Percentiles rank a stretch among this genome's conserved stretches.
Conservation (phyloP, 2,329 filamentous ascomycete species). For the Pestalotiopsis sp. region DNA sequence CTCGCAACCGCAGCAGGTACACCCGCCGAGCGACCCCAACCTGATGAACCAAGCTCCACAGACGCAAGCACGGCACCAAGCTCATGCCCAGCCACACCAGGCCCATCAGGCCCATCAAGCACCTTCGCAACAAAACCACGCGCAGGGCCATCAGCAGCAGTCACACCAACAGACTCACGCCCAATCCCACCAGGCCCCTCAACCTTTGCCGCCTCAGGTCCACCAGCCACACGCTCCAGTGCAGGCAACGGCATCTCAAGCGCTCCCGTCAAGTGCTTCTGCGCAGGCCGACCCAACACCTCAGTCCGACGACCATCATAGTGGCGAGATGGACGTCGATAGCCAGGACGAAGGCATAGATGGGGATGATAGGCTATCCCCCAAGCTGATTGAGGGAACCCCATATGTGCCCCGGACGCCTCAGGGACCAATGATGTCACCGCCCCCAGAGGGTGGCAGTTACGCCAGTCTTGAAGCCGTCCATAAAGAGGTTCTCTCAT, state of each 20-base stretch:
- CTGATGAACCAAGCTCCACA: slow-evolving; percentile 32
- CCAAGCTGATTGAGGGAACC: slow-evolving; percentile 50
- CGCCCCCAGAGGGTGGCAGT: slow-evolving; percentile 65
- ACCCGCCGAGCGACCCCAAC: slow-evolving; percentile 29
- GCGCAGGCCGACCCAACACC: slow-evolving; percentile 30
- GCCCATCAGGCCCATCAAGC: slow-evolving; percentile 16
- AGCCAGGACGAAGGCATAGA: slow-evolving; percentile 49
- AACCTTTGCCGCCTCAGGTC: slow-evolving; percentile 23
- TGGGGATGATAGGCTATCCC: slow-evolving; percentile 45
- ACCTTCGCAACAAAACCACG: slow-evolving; percentile 26
- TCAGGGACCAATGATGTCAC: slow-evolving; percentile 63
- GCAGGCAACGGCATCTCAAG: slow-evolving; percentile 27
- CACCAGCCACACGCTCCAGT: slow-evolving; percentile 29
- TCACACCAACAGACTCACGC: slow-evolving; percentile 27
- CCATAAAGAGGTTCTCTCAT: slow-evolving; percentile 65
- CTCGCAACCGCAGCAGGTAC: slow-evolving; percentile 17
- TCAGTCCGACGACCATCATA: slow-evolving; percentile 41
- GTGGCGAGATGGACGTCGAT: slow-evolving; percentile 55
- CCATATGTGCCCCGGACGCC: slow-evolving; percentile 56
- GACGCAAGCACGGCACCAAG: slow-evolving; percentile 20
- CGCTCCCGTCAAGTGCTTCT: slow-evolving; percentile 34
- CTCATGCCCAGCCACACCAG: slow-evolving; percentile 9
- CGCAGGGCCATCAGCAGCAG: slow-evolving; percentile 22
- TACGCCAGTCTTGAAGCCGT: slow-evolving; percentile 67
- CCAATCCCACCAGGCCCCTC: slow-evolving; percentile 34